Base-by-base conservation (phyloP, 148 eudicot species). In the Fagopyrum tataricum region DNA sequence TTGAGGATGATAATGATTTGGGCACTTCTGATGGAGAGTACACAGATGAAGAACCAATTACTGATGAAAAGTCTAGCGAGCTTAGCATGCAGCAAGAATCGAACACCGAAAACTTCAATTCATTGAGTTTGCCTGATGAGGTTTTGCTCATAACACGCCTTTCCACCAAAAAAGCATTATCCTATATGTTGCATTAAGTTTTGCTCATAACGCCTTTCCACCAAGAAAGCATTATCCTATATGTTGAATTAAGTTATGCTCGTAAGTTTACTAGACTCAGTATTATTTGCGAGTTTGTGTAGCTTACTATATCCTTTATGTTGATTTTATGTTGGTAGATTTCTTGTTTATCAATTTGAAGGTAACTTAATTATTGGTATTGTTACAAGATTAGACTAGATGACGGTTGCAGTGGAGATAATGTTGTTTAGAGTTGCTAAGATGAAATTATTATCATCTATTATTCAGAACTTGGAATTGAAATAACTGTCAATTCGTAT, bases 61-160 rank as follows among this genome's bases (percentile, higher is more conserved):
- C 42, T 26, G 71, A 53, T 55, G 83, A 73, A 23, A 76, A 78
- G 24, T 67, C 79, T 39, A 31, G 43, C 37, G 69, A 64, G 44
- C 21, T 64, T 64, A 64, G 43, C 23, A 21, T 67, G 24, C 18
- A 74, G 55, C 15, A 70, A 76, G 82, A 74, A 23, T 20, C 20
- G 43, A 74, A 73, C 61, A 64, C 76, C 37, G 73, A 51, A 67
- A 74, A 68, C 26, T 49, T 78, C 55, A 64, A 78, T 48, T 78
- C 84, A 5, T 47, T 81, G 71, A 39, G 53, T 23, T 56, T 81
- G 48, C 24, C 76, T 44, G 73, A 79, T 68, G 78, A 79, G 82
- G 85, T 82, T 76, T 73, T 13, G 37, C 58, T 70, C 61, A 31
- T 44, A 52, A 14, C 15, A 14, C 15, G 7, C 69, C 41, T 31